Conservation (phyloP, 1,284 basidiomycete species). For the Tremellales sp. region DNA sequence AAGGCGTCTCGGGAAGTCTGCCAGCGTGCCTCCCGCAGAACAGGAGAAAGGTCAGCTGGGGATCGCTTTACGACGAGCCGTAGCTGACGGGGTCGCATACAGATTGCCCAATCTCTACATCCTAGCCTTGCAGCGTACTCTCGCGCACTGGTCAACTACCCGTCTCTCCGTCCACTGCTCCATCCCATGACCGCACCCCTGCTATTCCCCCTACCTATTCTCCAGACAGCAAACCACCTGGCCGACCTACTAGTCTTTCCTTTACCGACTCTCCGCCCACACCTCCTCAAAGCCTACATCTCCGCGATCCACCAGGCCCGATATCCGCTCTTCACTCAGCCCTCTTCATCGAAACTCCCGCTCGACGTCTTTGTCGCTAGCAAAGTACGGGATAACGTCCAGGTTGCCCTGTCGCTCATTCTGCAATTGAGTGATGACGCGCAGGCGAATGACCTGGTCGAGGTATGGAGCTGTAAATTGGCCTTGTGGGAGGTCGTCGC, state of each 20-base stretch:
- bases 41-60: constrained; percentile 28
- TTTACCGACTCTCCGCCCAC: constrained; percentile 17
- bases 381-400: constrained; percentile 32
- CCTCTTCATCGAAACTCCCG: constrained; percentile 24
- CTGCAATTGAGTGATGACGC: constrained; percentile 6
- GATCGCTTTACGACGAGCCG: not conserved
- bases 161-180: constrained; percentile 11
- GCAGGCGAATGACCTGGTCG: constrained; percentile 3
- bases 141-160: constrained; percentile 14
- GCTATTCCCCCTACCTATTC: constrained; percentile 24
- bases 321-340: constrained; percentile 33
- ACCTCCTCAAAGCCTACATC: constrained; percentile 25
- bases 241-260: constrained; percentile 1
- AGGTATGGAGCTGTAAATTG: constrained; percentile 15
- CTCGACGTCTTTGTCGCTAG: constrained; percentile 36
- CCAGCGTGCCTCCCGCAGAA: constrained; percentile 19
- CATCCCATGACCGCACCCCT: constrained; percentile 15
- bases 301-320: constrained; percentile 18
- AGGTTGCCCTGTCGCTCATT: constrained; percentile 14
- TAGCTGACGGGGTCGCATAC: not conserved
- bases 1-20: constrained; percentile 8
- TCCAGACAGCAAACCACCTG: constrained; percentile 20
- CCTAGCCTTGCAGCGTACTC: constrained; percentile 22
- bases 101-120: constrained; percentile 24
- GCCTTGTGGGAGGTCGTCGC: constrained; percentile 29